These are phyloP conservation scores for Omphalotus olearius DNA, from an alignment of 1,284 basidiomycete species.

Conservation along the genomic window DNA sequence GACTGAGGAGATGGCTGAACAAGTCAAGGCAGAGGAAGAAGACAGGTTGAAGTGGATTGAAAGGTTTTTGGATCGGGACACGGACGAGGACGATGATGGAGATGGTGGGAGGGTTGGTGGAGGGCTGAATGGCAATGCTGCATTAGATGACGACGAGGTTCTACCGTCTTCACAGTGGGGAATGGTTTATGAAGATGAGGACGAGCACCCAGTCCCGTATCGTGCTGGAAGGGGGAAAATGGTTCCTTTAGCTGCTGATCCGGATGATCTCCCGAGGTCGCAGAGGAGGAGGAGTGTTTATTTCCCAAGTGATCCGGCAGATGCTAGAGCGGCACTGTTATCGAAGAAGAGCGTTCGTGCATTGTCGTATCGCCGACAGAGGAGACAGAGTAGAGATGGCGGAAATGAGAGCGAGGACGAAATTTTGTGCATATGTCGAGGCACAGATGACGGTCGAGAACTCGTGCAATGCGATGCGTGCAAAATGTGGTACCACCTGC, in stretches of 20 bases:
- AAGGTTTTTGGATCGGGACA: slow-evolving; percentile 55
- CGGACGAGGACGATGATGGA: slow-evolving; percentile 48
- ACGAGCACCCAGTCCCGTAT: slow-evolving; percentile 26
- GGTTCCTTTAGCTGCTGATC: slow-evolving; percentile 46
- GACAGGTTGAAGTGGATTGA: slow-evolving; percentile 56
- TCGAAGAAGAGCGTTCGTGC: slow-evolving; percentile 64
- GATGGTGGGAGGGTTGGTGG: slow-evolving; percentile 7
- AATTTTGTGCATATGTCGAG: slow-evolving; percentile 60
- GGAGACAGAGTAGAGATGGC: slow-evolving; percentile 25
- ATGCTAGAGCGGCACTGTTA: slow-evolving; percentile 65
- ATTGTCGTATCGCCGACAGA: slow-evolving; percentile 34
- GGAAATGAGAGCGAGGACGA: slow-evolving; percentile 44
- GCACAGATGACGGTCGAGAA: slow-evolving; percentile 59
- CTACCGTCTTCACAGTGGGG: slow-evolving; percentile 29
- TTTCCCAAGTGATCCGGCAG: slow-evolving; percentile 63
- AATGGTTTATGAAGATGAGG: slow-evolving; percentile 25
- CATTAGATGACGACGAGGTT: slow-evolving; percentile 29
- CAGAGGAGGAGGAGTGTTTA: slow-evolving; percentile 21
- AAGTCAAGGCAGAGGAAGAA: slow-evolving; percentile 47
- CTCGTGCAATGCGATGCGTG: slow-evolving; percentile 77
- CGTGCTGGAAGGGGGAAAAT: slow-evolving; percentile 54
- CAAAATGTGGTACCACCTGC: slow-evolving; percentile 71
- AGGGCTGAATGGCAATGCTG: neutral
- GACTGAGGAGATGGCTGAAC: slow-evolving; percentile 46
- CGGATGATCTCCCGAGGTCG: slow-evolving; percentile 18